Base-by-base conservation (phyloP, 805 yeast species). In the Metschnikowia koreensis region DNA sequence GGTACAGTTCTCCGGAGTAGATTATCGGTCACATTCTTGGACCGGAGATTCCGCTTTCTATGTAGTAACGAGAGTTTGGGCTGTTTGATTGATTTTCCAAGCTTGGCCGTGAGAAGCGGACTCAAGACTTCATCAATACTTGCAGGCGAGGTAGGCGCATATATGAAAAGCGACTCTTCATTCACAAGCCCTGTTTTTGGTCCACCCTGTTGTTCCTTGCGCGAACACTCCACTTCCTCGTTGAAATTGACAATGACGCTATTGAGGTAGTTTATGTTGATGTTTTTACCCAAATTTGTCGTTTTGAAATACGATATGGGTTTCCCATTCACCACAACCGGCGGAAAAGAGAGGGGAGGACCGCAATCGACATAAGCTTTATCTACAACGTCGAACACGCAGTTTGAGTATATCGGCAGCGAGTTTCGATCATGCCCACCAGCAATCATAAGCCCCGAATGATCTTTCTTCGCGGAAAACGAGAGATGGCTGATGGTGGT, bases 381-480 rank as follows among this genome's bases (percentile, higher is more conserved):
- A 11, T 72, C 74, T 1, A 73, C 75, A 48, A 81, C 57, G 58
- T 81, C 86, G 57, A 67, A 82, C 13, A 78, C 60, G 12, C 66
- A 67, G 41, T 76, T 68, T 41, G 62, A 70, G 56, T 63, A 68
- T 40, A 70, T 59, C 8, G 60, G 64, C 8, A 60, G 56, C 41
- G 73, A 73, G 47, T 68, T 47, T 6, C 51, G 62, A 56, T 75
- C 77, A 51, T 70, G 64, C 1, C 87, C 88, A 9, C 87, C 87
- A 1, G 77, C 70, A n/a, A 81, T 69, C 22, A 79, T 62, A 7
- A 83, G 50, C 0, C 86, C 86, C 22, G 68, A 73, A 55, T 75
- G 83, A 60, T 66, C 73, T 3, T 65, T 66, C 39, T 64, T 66
- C 49, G 68, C 70, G 4, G 69, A 66, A 26, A 74, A 66, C 0